These are phyloP conservation scores for Xylogone sp. DNA, from an alignment of 2,329 filamentous ascomycete genomes.

Conservation along the genomic window DNA sequence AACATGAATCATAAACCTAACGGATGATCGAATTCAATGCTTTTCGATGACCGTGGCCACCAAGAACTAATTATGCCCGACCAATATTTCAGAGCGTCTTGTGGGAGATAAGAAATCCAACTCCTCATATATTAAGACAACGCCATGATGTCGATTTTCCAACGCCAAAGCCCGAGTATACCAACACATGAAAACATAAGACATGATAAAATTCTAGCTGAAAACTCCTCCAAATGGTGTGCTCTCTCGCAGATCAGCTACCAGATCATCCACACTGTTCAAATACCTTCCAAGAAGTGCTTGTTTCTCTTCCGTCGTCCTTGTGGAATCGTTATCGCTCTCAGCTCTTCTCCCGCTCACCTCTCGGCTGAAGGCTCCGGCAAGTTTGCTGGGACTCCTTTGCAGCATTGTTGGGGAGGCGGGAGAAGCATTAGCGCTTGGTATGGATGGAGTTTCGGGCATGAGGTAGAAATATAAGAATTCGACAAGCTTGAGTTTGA, in stretches of 20 bases:
- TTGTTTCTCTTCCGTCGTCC: slow-evolving; percentile 65
- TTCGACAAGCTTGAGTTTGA: slow-evolving; percentile 94
- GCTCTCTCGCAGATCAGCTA: slow-evolving; percentile 70
- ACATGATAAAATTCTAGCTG: slow-evolving; percentile 30
- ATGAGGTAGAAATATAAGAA: slow-evolving; percentile 99
- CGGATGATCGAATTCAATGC: neutral
- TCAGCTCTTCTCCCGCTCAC: slow-evolving; percentile 30
- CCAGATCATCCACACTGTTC: slow-evolving; percentile 63
- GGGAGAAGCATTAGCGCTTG: slow-evolving; percentile 41
- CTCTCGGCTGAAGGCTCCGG: slow-evolving; percentile 48
- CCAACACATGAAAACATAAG: neutral
- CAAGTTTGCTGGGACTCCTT: slow-evolving; percentile 66
- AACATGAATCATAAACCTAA: neutral
- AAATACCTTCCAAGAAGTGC: slow-evolving; percentile 59
- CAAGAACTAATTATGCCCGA: neutral
- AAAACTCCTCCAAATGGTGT: slow-evolving; percentile 66
- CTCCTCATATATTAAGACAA: neutral
- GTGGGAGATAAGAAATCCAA: neutral
- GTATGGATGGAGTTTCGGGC: slow-evolving; percentile 70
- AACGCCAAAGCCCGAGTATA: neutral
- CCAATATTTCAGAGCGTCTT: neutral
- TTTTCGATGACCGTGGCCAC: neutral
- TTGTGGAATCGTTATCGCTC: slow-evolving; percentile 37
- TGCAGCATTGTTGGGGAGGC: slow-evolving; percentile 53
- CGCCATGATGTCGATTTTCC: neutral